Base-by-base conservation (phyloP, 108 stramenopile genomes). In the Nitzschia sp. region DNA sequence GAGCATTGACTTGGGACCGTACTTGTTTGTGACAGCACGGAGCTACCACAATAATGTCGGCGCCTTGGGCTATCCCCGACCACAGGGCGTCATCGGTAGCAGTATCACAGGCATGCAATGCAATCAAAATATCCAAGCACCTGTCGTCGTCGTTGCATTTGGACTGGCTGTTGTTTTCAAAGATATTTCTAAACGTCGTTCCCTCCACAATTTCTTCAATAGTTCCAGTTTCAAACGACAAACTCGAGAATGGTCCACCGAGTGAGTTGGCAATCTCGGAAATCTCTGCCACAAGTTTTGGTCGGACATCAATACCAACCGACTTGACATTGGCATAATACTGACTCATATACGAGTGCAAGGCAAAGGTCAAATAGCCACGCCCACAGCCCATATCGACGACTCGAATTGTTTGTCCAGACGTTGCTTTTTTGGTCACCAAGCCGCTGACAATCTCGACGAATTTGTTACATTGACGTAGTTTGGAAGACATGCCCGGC, bases 21-120 rank as follows among this genome's bases (percentile, higher is more conserved):
- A 96, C 51, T 59, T 96, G 82, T 47, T 92, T 88, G 59, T 96
- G 95, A 74, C 95, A 96, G 58, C 95, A 96, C 1, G 95, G 95
- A 17, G 92, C 89, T 0, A 84, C 82, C 3, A 93, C 83, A 35
- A 96, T 84, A 0, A 94, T 66, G 45, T 82, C 77, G 28, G 85
- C 76, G 15, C 75, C 48, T 27, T 64, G 67, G 11, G 31, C 11
- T 45, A 96, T 84, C 27, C 84, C 95, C 25, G 77, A 81, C 69
- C 66, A 90, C 8, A 96, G 33, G 0, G 92, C 85, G 65, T 96
- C 95, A 55, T 94, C 92, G 0, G 92, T 92, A 18, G 95, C 95
- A 17, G 92, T 96, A 77, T 96, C 95, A 66, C 95, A 96, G 1
- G 95, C 95, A 73, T 96, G 95, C 5, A 96, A 77, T 24, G 92